A percentile compares a stretch with the other conserved stretches of the same genome.
Conservation (phyloP, 1,284 basidiomycete species). For the Jaminaea rosea region DNA sequence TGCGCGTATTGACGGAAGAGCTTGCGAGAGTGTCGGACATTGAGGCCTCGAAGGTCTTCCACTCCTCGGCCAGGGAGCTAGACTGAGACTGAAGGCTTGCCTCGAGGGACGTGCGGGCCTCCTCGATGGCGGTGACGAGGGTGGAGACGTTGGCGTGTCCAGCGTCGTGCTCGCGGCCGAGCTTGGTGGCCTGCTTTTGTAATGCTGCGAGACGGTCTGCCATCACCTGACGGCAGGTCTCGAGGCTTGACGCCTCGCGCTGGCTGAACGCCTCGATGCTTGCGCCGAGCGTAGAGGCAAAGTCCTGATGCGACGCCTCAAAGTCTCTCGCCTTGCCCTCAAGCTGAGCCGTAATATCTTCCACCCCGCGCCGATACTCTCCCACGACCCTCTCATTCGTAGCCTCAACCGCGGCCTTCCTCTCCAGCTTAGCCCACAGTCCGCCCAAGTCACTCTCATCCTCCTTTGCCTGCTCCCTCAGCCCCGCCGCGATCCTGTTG, state of each 20-base stretch:
- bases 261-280: slow-evolving; percentile 34
- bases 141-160: too few species aligned
- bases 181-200: too few species aligned
- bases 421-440: slow-evolving; percentile 75
- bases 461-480: slow-evolving; percentile 62
- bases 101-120: background rate
- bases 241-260: slow-evolving; percentile 55
- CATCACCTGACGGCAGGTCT: slow-evolving; percentile 37
- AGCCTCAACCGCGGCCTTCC: slow-evolving; percentile 61
- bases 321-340: slow-evolving; percentile 60
- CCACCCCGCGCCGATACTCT: slow-evolving; percentile 58
- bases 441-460: slow-evolving; percentile 64
- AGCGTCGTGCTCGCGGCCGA: too few species aligned
- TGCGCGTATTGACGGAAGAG: slow-evolving; percentile 28
- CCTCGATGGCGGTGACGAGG: too few species aligned
- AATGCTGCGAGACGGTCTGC: background rate
- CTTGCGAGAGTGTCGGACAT: slow-evolving; percentile 10
- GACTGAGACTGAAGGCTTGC: background rate
- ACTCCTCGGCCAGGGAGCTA: background rate
- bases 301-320: slow-evolving; percentile 55
- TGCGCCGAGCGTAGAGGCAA: slow-evolving; percentile 51
- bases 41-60: background rate
- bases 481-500: slow-evolving; percentile 61
- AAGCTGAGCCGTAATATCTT: slow-evolving; percentile 54
- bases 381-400: slow-evolving; percentile 62